These are phyloP conservation scores for Geosmithia flava DNA, from an alignment of 2,329 filamentous ascomycete species.

Conservation along the genomic window DNA sequence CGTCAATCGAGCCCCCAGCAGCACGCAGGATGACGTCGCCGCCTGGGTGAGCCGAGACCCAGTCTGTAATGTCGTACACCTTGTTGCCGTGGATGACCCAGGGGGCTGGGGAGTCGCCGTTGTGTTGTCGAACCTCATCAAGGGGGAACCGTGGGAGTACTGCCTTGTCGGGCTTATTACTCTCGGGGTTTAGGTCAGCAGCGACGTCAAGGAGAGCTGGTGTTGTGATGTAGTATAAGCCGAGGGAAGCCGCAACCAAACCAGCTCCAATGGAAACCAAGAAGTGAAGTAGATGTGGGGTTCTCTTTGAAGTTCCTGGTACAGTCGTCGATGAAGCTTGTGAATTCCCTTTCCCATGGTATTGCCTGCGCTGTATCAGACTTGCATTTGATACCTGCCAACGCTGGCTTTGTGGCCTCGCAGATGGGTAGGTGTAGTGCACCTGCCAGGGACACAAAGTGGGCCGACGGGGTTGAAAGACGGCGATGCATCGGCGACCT, in stretches of 20 bases:
- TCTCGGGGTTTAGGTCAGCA: not conserved
- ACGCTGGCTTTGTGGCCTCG: not conserved
- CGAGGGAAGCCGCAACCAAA: not conserved
- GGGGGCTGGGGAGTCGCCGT: conserved; percentile 36
- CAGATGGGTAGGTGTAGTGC: not conserved
- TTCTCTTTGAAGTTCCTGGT: not conserved
- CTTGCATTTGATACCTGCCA: not conserved
- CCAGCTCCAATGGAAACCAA: not conserved
- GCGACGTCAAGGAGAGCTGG: not conserved
- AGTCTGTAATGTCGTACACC: conserved; percentile 61
- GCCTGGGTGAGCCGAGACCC: conserved; percentile 52
- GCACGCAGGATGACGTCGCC: conserved; percentile 57
- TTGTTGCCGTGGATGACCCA: conserved; percentile 54
- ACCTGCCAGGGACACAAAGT: not conserved
- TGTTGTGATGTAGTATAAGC: not conserved
- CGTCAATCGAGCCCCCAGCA: conserved; percentile 51
- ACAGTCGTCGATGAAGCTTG: too few species aligned
- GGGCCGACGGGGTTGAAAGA: not conserved
- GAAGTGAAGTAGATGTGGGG: not conserved
- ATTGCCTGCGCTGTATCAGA: too few species aligned
- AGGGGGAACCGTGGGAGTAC: conserved; percentile 34
- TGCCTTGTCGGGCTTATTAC: not conserved
- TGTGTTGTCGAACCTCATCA: conserved; percentile 37
- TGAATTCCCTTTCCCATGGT: too few species aligned
- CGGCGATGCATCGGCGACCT: not conserved